Evolutionary conservation across 345 rosid species (phyloP).

Genomic region (Eutrema heterophyllum): DNA sequence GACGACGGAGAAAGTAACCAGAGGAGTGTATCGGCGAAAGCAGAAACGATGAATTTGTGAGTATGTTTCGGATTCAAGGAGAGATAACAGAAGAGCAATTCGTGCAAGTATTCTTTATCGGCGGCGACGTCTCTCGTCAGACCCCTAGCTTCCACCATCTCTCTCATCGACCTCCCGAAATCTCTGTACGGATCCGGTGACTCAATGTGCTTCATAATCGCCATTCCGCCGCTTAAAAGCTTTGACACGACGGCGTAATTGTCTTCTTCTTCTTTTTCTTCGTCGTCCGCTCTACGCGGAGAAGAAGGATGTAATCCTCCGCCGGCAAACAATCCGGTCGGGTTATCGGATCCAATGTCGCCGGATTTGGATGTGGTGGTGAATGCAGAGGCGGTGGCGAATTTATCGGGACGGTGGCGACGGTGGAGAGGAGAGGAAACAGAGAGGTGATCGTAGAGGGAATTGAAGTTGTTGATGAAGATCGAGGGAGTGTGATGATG

Average conservation of each 20-base stretch:
- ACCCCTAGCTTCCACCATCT: conserved; percentile 81
- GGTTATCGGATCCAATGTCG: not conserved
- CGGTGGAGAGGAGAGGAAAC: conserved; percentile 28
- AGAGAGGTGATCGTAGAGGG: conserved; percentile 32
- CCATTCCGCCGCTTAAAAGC: conserved; percentile 45
- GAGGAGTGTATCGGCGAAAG: conserved; percentile 67
- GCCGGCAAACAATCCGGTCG: not conserved
- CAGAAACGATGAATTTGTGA: conserved; percentile 65
- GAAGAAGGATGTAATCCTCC: not conserved
- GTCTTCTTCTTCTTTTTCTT: not conserved
- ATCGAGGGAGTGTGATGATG: conserved; percentile 20
- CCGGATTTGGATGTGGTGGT: not conserved
- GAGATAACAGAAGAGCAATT: conserved; percentile 70
- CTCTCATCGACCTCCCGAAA: conserved; percentile 78
- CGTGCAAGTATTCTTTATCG: conserved; percentile 67
- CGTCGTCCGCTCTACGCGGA: not conserved
- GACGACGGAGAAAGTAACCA: conserved; percentile 37
- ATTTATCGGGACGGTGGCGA: not conserved
- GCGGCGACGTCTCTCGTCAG: conserved; percentile 33
- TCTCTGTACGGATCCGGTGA: conserved; percentile 79
- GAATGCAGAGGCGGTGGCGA: not conserved
- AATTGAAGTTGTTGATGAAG: conserved; percentile 32
- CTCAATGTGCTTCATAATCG: conserved; percentile 44
- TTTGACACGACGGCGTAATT: not conserved
- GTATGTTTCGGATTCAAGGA: conserved; percentile 59